Evolutionary conservation across 208 protist species (phyloP).

Genomic region (Trypanosoma melophagium): DNA sequence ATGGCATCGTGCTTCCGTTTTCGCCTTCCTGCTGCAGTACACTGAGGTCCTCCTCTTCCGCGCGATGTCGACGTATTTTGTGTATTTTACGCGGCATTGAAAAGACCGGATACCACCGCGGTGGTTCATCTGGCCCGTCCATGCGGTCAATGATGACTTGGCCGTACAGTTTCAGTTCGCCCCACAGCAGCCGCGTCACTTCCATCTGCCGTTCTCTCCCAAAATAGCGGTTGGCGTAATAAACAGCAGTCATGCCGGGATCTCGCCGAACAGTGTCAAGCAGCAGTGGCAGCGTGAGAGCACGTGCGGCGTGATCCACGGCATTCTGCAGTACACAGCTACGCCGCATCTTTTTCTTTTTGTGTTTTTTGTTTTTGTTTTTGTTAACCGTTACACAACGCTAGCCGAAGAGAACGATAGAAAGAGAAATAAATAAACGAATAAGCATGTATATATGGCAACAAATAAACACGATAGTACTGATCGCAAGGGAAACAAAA

Average conservation of each 20-base stretch:
- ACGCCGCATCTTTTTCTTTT: slow-evolving; percentile 20
- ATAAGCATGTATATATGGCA: no score
- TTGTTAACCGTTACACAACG: no score
- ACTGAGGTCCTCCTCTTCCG: slow-evolving; percentile 78
- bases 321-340: slow-evolving; percentile 2
- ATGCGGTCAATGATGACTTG: slow-evolving; percentile 75
- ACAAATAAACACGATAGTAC: slow-evolving; percentile 4
- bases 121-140: slow-evolving; percentile 47
- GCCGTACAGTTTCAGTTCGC: slow-evolving; percentile 71
- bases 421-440: slow-evolving; percentile 8
- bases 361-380: neutral
- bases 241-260: slow-evolving; percentile 74
- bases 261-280: slow-evolving; percentile 77
- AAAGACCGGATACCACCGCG: slow-evolving; percentile 79
- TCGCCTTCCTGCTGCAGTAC: slow-evolving; percentile 37
- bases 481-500: slow-evolving; percentile 6
- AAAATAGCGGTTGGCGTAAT: slow-evolving; percentile 90
- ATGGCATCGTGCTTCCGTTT: neutral
- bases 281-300: slow-evolving; percentile 45
- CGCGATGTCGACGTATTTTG: slow-evolving; percentile 50
- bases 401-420: neutral
- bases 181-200: slow-evolving; percentile 76
- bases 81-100: slow-evolving; percentile 46
- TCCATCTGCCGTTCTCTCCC: slow-evolving; percentile 55
- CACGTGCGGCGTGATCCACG: slow-evolving; percentile 12